phyloP scores from a whole-genome alignment of 139 green algal species.

The Chlamydomonas schloesseri region DNA sequence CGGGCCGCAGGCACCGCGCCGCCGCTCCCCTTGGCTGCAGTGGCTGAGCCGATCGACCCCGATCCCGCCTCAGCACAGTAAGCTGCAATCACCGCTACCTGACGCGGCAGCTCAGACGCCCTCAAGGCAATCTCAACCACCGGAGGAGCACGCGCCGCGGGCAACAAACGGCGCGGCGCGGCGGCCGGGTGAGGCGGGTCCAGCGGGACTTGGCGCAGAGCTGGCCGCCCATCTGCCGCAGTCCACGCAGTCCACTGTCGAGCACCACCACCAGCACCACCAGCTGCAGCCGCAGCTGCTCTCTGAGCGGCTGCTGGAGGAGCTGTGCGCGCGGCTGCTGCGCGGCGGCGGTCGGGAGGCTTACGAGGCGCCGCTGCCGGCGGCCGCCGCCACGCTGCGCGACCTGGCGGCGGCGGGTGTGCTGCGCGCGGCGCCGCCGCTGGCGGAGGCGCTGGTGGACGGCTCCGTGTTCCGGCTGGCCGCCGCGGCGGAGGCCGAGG shows the following conservation, averaged over 20 bases:
- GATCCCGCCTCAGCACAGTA: neutral
- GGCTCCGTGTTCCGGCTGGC: neutral
- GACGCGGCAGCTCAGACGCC: no score
- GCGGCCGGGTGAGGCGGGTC: no score
- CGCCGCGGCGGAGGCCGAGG: neutral
- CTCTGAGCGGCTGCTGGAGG: neutral
- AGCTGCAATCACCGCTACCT: no score
- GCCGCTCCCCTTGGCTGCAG: no score
- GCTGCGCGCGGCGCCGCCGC: neutral
- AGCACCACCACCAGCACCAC: neutral
- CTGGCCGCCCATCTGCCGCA: no score
- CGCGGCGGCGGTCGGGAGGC: neutral
- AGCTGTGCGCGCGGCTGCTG: neutral
- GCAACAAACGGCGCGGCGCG: no score
- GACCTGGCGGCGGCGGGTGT: neutral
- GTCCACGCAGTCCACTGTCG: no score
- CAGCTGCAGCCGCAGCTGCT: neutral
- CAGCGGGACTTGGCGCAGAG: no score
- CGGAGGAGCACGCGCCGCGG: no score
- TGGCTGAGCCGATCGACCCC: no score
- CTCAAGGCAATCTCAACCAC: no score
- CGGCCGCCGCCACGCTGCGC: neutral
- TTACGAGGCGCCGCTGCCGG: neutral
- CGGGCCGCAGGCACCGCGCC: no score
- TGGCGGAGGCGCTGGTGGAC: conserved; percentile 12